phyloP scores from a whole-genome alignment of 805 yeast genomes.

The Spathaspora passalidarum region DNA sequence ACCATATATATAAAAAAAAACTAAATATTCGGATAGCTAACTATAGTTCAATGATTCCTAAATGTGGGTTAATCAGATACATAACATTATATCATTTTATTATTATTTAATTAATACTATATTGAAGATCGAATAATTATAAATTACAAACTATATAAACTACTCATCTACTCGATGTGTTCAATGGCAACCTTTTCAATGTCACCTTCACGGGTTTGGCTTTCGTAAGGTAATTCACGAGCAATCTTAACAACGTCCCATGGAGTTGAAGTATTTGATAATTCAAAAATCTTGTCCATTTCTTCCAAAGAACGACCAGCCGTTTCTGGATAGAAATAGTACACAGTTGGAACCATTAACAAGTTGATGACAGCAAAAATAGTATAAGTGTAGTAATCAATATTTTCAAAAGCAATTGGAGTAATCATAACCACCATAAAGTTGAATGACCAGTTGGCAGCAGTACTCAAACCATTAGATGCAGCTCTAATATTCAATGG shows the following conservation, averaged over 20 bases:
- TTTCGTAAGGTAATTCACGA: slow-evolving; percentile 2
- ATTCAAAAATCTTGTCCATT: slow-evolving; percentile 36
- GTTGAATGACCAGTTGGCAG: slow-evolving; percentile 45
- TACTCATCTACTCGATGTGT: background rate
- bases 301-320: slow-evolving; percentile 46
- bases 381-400: slow-evolving; percentile 41
- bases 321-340: slow-evolving; percentile 46
- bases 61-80: too few relatives aligned
- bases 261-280: slow-evolving; percentile 8
- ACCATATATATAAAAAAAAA: too few relatives aligned
- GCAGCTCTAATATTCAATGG: slow-evolving; percentile 46
- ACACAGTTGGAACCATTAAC: slow-evolving; percentile 35
- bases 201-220: background rate
- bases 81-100: too few relatives aligned
- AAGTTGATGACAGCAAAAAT: slow-evolving; percentile 41
- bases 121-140: too few relatives aligned
- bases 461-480: slow-evolving; percentile 42
- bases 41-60: too few relatives aligned
- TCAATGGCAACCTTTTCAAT: background rate
- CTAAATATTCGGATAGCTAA: too few relatives aligned
- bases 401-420: slow-evolving; percentile 36
- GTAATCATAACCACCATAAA: slow-evolving; percentile 47
- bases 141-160: background rate
- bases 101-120: too few relatives aligned
- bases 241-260: slow-evolving; percentile 6